Percentiles rank a stretch among this genome's conserved stretches.
These are phyloP conservation scores for Suhomyces panamericanus DNA, from an alignment of 1,139 yeast genomes.

Conservation along the genomic window DNA sequence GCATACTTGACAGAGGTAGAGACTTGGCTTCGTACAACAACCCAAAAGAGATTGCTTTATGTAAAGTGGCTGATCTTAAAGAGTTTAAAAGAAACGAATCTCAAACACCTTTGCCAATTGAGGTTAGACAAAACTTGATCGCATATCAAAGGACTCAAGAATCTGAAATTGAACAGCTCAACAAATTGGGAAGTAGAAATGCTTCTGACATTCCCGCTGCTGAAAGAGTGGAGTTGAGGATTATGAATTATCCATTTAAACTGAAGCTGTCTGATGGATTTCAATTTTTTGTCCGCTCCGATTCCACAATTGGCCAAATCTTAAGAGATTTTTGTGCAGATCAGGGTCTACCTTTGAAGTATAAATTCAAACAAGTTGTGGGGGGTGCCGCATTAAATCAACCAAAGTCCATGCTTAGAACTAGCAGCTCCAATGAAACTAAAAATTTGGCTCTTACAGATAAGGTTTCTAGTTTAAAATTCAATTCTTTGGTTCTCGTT, in stretches of 20 bases:
- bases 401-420: slow-evolving; percentile 2
- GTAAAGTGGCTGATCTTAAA: slow-evolving; percentile 39
- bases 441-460: slow-evolving; percentile 14
- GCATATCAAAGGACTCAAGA: slow-evolving; percentile 11
- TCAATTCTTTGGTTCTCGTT: slow-evolving; percentile 18
- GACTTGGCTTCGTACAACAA: slow-evolving; percentile 55
- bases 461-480: slow-evolving; percentile 23
- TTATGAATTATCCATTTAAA: slow-evolving; percentile 8
- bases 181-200: slow-evolving; percentile 1
- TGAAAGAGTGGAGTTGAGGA: slow-evolving; percentile 4
- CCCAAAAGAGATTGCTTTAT: slow-evolving; percentile 66
- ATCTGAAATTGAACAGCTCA: not conserved
- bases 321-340: slow-evolving; percentile 35
- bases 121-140: slow-evolving; percentile 31
- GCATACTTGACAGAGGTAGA: slow-evolving; percentile 60
- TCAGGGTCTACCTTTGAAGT: slow-evolving; percentile 24
- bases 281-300: slow-evolving; percentile 11
- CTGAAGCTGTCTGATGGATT: slow-evolving; percentile 4
- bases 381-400: slow-evolving; percentile 1
- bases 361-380: slow-evolving; percentile 19
- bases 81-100: slow-evolving; percentile 36
- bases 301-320: slow-evolving; percentile 32
- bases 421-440: not conserved
- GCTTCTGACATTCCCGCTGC: not conserved
- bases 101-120: slow-evolving; percentile 56